Base-by-base conservation (phyloP, 306 rosid genomes). In the Ceratonia siliqua region DNA sequence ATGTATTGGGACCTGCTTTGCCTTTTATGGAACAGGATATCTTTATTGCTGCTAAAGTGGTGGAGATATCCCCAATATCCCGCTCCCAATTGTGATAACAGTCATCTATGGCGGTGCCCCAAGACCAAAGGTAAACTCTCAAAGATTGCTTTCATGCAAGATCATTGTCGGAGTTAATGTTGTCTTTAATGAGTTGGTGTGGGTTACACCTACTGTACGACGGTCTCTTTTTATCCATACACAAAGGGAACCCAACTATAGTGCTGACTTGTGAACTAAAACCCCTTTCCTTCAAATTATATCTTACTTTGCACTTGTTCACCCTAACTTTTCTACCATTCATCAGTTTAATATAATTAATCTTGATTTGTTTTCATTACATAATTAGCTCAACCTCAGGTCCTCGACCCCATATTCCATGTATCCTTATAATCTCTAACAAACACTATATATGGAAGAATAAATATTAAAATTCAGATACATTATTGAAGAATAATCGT, bases 1-100 rank as follows among this genome's bases (percentile, higher is more conserved):
- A 25, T 3, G 59, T 79, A 71, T 61, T 65, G 32, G 79, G 41
- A 72, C 22, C 0, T 67, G 75, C 4, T 64, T 72, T 69, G 73
- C 83, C 61, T 78, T 84, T 84, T 74, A 17, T 11, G 17, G 59
- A 84, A 81, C 83, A 78, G 58, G 35, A 24, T 85, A 74, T 67
- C 71, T 64, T 54, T 45, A 46, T 73, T 89, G 81, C 53, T 67
- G 64, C 75, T 54, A 72, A 80, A 73, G 79, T 61, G 73, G 75
- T 58, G 18, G 75, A 75, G 53, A 62, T 39, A 82, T 86, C 89
- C 92, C 89, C 68, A 28, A 75, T 67, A 87, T 84, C 78, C 74
- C 81, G 83, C 81, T 68, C n/a, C 1, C 17, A 80, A 70, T 58
- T 35, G 50, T 56, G 45, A 42, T 10, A 54, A 4, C 46, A 43